These are phyloP conservation scores for Yamadazyma triangularis DNA, from an alignment of 1,139 yeast species.

Conservation along the genomic window DNA sequence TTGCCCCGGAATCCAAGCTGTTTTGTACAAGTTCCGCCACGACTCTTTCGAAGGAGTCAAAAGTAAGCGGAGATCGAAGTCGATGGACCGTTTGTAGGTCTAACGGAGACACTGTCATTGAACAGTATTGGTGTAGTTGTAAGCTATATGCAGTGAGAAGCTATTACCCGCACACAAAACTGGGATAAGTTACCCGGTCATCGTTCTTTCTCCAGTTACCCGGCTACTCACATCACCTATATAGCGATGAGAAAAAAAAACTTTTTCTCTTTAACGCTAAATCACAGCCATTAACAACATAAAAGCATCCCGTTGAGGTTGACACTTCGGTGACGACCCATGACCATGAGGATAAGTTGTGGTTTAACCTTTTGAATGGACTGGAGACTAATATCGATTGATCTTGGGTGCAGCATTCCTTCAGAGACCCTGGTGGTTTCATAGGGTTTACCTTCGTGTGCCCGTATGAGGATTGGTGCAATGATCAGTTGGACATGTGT, in stretches of 20 bases:
- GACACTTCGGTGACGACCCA: conserved; percentile 74
- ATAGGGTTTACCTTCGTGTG: conserved; percentile 81
- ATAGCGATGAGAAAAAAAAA: conserved; percentile 5
- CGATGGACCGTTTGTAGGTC: no score
- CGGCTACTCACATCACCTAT: conserved; percentile 6
- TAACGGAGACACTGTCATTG: no score
- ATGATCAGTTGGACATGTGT: conserved; percentile 64
- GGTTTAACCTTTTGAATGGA: conserved; percentile 32
- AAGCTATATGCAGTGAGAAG: no score
- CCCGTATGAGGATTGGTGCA: conserved; percentile 81
- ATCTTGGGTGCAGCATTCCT: conserved; percentile 86
- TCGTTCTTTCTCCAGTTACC: no score
- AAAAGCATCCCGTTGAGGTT: conserved; percentile 73
- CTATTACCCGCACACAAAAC: no score
- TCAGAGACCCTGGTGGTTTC: conserved; percentile 37
- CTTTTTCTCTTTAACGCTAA: conserved; percentile 49
- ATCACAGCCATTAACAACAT: conserved; percentile 62
- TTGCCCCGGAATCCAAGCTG: conserved; percentile 70
- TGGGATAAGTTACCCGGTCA: no score
- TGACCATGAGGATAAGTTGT: conserved; percentile 63
- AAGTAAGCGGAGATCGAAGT: neutral
- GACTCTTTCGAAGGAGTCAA: conserved; percentile 27
- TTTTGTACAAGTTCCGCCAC: conserved; percentile 76
- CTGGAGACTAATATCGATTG: conserved; percentile 62
- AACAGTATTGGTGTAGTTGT: no score